Evolutionary conservation across 2,329 filamentous ascomycete species (phyloP), one percentile per base, ranked within the genome.

Genomic region (Alternaria angustiovoidea): DNA sequence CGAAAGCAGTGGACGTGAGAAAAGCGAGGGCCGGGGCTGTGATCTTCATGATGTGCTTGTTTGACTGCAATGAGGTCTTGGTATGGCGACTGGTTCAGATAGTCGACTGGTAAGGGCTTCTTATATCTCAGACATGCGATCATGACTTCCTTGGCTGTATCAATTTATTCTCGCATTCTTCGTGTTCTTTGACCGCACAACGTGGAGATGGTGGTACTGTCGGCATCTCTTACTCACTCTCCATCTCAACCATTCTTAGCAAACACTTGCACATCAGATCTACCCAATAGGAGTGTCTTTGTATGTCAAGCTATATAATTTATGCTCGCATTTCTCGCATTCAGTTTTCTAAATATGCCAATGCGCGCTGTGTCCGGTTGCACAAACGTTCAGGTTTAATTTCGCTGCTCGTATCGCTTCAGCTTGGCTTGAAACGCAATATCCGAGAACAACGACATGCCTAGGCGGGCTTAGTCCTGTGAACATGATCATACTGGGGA

Each of bases 341-440:
- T 16, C 7, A 11, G 9, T 28, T 22, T 7, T 22, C 7, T 18
- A 34, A 32, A 11, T 3, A 20, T 16, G 20, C 18, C 26, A 18
- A 18, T 26, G 5, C 16, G 14, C 20, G 34, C 5, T 20, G 32
- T 20, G 7, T 51, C 14, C 39, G 12, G 32, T 20, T 26, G 32
- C 36, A 51, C 32, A 22, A 18, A 8, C 30, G 32, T 30, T 41
- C 48, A 41, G 48, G 32, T 51, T 51, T 51, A 51, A 51, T 41
- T 18, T 38, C 3, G 20, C 22, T 34, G 14, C 20, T 26, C 48
- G 48, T 51, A 51, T 51, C 16, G 5, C n/a, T 51, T 16, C 20
- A 30, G 39, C 20, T 38, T 41, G 48, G 32, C 36, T 34, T 30
- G 28, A 8, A 34, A 48, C n/a, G 20, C 7, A 22, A 18, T 7